A percentile compares a stretch with the other conserved stretches of the same genome.
Evolutionary conservation across 2,329 filamentous ascomycete genomes (phyloP).

Genomic region (Nigrospora oryzae): DNA sequence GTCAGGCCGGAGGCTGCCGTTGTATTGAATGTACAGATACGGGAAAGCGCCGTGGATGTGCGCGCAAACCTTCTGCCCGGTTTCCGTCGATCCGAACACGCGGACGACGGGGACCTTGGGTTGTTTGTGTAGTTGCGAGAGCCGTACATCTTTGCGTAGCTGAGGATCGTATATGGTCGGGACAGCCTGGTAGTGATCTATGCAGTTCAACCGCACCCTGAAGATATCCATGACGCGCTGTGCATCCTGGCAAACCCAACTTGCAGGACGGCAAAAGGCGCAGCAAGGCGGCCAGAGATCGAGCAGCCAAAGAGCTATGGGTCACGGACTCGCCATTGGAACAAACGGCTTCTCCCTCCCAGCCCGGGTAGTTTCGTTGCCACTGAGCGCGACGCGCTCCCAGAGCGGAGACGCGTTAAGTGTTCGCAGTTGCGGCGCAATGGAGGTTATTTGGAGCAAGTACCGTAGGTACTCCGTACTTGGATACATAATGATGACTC

Average conservation of each 20-base stretch:
- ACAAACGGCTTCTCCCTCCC: too few species aligned
- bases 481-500: too few species aligned
- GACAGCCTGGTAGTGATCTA: conserved; percentile 84
- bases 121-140: conserved; percentile 49
- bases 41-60: conserved; percentile 95
- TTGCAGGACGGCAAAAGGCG: too few species aligned
- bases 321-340: too few species aligned
- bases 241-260: conserved; percentile 2
- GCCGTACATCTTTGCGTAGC: conserved; percentile 56
- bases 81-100: conserved; percentile 87
- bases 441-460: too few species aligned
- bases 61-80: conserved; percentile 90
- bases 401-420: too few species aligned
- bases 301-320: too few species aligned
- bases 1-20: conserved; percentile 56
- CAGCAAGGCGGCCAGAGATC: too few species aligned
- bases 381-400: too few species aligned
- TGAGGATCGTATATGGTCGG: conserved; percentile 76
- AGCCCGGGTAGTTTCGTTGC: too few species aligned
- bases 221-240: conserved; percentile 56
- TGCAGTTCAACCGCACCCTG: conserved; percentile 85
- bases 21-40: conserved; percentile 88
- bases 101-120: conserved; percentile 80
- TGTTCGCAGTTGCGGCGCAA: too few species aligned
- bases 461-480: too few species aligned